Evolutionary conservation across 352 stramenopile species (phyloP).

Genomic region (Phytopythium aichiense): DNA sequence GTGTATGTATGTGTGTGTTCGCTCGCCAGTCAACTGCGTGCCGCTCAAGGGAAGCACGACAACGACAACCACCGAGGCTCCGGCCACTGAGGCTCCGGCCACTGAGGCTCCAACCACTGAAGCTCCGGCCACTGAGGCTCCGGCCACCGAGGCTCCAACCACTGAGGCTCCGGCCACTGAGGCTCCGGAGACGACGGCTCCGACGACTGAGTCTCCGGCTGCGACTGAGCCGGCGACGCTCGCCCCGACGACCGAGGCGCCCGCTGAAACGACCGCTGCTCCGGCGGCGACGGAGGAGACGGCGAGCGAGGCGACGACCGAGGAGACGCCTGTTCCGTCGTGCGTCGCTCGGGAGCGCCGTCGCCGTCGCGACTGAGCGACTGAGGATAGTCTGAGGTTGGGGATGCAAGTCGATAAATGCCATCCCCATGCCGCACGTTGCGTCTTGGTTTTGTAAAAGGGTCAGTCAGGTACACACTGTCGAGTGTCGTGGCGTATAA

Average conservation of each 20-base stretch:
- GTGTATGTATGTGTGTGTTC: background rate
- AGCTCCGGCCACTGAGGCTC: slow-evolving; percentile 3
- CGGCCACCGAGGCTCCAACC: slow-evolving; percentile 7
- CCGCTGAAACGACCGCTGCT: background rate
- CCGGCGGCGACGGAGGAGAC: background rate
- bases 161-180: slow-evolving; percentile 9
- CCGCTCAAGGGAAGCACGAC: slow-evolving; percentile 12
- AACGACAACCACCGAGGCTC: slow-evolving; percentile 2
- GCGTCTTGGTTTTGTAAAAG: background rate
- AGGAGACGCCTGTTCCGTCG: slow-evolving; percentile 3
- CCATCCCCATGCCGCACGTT: background rate
- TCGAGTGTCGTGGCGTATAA: background rate
- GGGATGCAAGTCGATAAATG: background rate
- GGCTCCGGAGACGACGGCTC: slow-evolving; percentile 6
- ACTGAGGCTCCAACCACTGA: slow-evolving; percentile 7
- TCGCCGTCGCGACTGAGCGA: background rate
- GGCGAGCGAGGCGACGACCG: background rate
- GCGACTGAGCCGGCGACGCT: background rate
- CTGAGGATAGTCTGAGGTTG: background rate
- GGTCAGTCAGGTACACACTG: background rate
- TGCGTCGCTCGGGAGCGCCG: background rate
- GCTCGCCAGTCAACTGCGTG: background rate
- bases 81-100: background rate
- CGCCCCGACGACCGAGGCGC: background rate
- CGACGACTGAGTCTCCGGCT: background rate